Percentiles rank a stretch among this genome's conserved stretches.
Conservation (phyloP, 306 rosid species). For the Inga laurina region DNA sequence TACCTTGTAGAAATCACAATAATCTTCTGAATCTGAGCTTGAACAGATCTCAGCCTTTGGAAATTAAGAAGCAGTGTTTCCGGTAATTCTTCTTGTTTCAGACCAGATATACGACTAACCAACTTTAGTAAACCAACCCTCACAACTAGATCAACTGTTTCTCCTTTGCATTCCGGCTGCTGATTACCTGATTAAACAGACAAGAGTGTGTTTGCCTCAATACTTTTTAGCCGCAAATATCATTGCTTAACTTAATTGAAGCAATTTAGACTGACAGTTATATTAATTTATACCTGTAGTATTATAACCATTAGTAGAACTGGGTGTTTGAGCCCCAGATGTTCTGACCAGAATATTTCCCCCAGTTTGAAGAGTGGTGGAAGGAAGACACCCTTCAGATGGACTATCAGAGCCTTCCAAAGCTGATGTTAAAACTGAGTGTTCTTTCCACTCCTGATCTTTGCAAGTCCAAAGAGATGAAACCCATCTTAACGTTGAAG, state of each 20-base stretch:
- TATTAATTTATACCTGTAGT: constrained; percentile 42
- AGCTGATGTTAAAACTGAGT: constrained; percentile 41
- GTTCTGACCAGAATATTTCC: constrained; percentile 57
- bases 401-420: constrained; percentile 42
- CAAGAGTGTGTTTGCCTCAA: background rate
- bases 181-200: constrained; percentile 50
- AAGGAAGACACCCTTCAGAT: constrained; percentile 68
- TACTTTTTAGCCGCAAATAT: background rate
- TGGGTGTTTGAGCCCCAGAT: constrained; percentile 34
- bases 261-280: background rate
- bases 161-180: constrained; percentile 83
- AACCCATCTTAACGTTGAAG: constrained; percentile 69
- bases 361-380: constrained; percentile 77
- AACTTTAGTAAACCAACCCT: constrained; percentile 83
- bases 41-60: constrained; percentile 77
- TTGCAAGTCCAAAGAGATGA: constrained; percentile 62
- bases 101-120: constrained; percentile 65
- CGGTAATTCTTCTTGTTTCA: constrained; percentile 63
- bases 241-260: background rate
- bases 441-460: constrained; percentile 90
- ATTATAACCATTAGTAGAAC: constrained; percentile 36
- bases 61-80: constrained; percentile 78
- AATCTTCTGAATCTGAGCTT: constrained; percentile 86
- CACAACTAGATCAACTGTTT: constrained; percentile 64
- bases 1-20: constrained; percentile 79